A percentile compares a stretch with the other conserved stretches of the same genome.
Conservation (phyloP, 2,329 filamentous ascomycete species). For the Apiospora malaysiana region DNA sequence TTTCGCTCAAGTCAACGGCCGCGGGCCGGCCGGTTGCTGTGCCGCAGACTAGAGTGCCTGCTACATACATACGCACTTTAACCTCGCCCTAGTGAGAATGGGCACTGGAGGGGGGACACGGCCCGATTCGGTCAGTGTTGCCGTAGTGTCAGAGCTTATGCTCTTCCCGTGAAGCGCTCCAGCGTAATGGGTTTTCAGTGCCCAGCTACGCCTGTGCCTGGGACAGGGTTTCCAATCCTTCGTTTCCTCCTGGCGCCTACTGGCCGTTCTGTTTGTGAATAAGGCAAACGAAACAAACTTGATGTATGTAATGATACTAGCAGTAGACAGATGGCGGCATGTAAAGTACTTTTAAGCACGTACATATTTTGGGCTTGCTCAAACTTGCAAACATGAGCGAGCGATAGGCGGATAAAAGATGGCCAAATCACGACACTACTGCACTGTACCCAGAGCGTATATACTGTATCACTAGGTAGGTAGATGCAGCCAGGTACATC, state of each 20-base stretch:
- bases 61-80: too few species aligned
- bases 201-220: neutral
- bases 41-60: slow-evolving; percentile 12
- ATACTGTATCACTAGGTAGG: neutral
- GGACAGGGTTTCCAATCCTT: slow-evolving; percentile 13
- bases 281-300: neutral
- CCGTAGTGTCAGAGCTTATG: slow-evolving; percentile 15
- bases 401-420: slow-evolving; percentile 3
- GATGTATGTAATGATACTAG: neutral
- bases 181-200: slow-evolving; percentile 12
- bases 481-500: neutral
- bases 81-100: slow-evolving; percentile 12
- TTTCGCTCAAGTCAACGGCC: neutral
- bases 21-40: neutral
- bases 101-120: slow-evolving; percentile 14
- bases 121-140: slow-evolving; percentile 13
- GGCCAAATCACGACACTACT: slow-evolving; percentile 7
- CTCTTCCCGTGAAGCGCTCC: slow-evolving; percentile 17
- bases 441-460: neutral
- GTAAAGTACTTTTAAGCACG: neutral
- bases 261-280: neutral
- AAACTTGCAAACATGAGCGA: neutral
- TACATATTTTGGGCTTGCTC: neutral
- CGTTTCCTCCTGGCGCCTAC: slow-evolving; percentile 4
- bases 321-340: neutral